Percentiles rank a stretch among this genome's conserved stretches.
Conservation (phyloP, 2,329 filamentous ascomycete genomes). For the Colletotrichum sp. region DNA sequence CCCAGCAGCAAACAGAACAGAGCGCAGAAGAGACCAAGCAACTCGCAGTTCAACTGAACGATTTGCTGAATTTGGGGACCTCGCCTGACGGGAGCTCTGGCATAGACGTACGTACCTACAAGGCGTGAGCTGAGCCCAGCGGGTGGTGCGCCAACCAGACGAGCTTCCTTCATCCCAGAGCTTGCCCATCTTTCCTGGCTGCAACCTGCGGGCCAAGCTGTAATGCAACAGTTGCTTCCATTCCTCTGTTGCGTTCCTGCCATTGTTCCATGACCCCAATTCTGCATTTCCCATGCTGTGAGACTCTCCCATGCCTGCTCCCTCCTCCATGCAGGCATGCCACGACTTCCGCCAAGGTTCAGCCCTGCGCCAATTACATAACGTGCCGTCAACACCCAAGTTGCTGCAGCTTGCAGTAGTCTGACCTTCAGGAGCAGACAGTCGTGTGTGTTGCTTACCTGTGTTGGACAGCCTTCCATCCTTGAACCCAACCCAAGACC, state of each 20-base stretch:
- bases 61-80: background rate
- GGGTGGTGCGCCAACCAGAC: background rate
- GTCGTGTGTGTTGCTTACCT: background rate
- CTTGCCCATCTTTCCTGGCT: background rate
- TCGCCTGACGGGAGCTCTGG: background rate
- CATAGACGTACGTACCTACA: background rate
- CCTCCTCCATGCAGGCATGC: conserved; percentile 5
- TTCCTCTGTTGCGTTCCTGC: background rate
- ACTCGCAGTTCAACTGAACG: conserved; percentile 8
- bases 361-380: background rate
- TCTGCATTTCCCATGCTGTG: background rate
- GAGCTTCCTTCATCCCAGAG: background rate
- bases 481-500: background rate
- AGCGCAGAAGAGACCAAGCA: conserved; percentile 2
- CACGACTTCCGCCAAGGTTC: conserved; percentile 3
- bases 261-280: background rate
- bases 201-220: background rate
- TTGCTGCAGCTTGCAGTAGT: background rate
- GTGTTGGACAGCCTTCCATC: background rate
- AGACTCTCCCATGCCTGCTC: conserved; percentile 4
- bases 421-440: background rate
- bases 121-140: background rate
- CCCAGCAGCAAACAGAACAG: background rate
- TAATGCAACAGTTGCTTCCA: background rate
- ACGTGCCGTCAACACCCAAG: background rate